Evolutionary conservation across 768 basidiomycete species (phyloP), one percentile per base, ranked within the genome.

Genomic region (Coprinellus micaceus): DNA sequence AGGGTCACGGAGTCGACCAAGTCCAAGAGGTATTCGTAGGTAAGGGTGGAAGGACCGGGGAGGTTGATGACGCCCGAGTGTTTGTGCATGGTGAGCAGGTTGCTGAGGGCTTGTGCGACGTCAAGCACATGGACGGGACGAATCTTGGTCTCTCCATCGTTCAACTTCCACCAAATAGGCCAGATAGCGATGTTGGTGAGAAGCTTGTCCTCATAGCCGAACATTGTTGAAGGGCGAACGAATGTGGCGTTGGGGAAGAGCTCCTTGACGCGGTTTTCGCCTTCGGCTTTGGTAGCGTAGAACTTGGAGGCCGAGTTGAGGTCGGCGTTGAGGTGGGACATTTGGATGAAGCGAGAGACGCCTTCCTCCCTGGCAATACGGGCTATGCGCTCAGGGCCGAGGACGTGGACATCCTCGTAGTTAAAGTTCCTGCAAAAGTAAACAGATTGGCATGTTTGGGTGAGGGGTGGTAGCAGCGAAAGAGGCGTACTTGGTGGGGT

Each of bases 101-200:
- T 91, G n/a, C 81, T 78, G 53, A 98, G 80, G 4, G 86, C 95
- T 71, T 95, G 89, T 10, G 97, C 96, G 55, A 98, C 91, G 66
- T 99, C 95, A 65, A 95, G 71, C 22, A 92, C 91, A 80, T 98
- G 94, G 45, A 89, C 92, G 0, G 97, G 97, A 30, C 93, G 88
- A 70, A 91, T 84, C 72, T 82, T 84, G 22, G 97, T 95, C 70
- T 88, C 74, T 36, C 84, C 91, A 64, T 89, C 73, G 77, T 99
- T 99, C 59, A 98, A 79, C 68, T 91, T 90, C 92, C 88, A 98
- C 81, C 91, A 89, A 58, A 93, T 87, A 13, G 95, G 89, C 83
- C 89, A 95, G 61, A 83, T 75, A 49, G 94, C 89, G 72, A 97
- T 89, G 68, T 91, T 94, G 69, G 89, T 95, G 67, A 98, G 73